Conservation (phyloP, 73 alveolate species). For the Uronychia setigera region DNA sequence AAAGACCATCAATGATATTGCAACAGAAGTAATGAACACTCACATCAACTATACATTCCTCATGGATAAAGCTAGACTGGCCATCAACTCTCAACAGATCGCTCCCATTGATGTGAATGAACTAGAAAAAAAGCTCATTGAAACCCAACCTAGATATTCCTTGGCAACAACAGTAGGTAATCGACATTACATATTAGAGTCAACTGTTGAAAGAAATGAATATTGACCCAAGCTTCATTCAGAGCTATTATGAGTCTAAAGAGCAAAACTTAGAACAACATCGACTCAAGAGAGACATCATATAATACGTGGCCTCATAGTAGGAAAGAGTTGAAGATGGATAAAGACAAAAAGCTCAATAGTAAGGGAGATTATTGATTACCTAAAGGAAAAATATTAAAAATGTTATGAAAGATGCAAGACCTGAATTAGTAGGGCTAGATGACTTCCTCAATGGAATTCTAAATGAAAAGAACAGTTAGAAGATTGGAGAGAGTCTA, state of each 20-base stretch:
- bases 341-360: background rate
- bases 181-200: too few species aligned
- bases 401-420: background rate
- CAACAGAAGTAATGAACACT: background rate
- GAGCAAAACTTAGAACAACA: background rate
- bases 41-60: conserved; percentile 6
- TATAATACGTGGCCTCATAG: background rate
- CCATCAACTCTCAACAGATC: background rate
- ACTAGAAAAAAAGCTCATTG: background rate
- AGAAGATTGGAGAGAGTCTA: background rate
- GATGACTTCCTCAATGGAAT: background rate
- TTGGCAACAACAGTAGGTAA: background rate
- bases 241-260: background rate
- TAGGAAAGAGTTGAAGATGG: too few species aligned
- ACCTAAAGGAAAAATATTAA: background rate
- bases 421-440: background rate
- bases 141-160: background rate
- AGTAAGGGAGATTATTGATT: background rate
- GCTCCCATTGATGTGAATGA: background rate
- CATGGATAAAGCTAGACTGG: background rate
- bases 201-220: background rate
- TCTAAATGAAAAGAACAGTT: background rate
- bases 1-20: background rate
- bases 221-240: background rate
- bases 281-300: background rate